Percentiles rank a stretch among this genome's conserved stretches.
Evolutionary conservation across 208 protist genomes (phyloP).

Genomic region (Acanthamoeba sp.): DNA sequence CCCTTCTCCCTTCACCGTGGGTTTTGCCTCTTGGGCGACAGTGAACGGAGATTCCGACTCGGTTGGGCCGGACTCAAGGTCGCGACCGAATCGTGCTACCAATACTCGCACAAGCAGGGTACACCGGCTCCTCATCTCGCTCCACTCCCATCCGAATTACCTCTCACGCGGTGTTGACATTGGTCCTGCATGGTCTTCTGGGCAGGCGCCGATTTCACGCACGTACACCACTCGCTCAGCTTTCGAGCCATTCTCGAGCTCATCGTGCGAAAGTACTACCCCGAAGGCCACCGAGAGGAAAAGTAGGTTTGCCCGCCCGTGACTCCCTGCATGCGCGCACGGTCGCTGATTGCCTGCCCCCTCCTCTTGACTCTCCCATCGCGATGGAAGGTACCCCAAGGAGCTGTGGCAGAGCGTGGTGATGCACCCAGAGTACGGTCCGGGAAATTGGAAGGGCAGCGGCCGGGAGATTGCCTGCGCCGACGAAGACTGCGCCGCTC

Average conservation of each 20-base stretch:
- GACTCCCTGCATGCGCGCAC: background rate
- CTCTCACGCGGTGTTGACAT: too few relatives aligned
- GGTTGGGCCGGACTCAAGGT: constrained; percentile 62
- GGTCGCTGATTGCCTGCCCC: too few relatives aligned
- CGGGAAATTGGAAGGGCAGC: constrained; percentile 10
- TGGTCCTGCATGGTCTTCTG: too few relatives aligned
- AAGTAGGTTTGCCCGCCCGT: too few relatives aligned
- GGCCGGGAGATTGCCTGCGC: background rate
- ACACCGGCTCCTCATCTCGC: background rate
- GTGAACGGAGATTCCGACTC: background rate
- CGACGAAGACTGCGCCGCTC: background rate
- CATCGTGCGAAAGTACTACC: constrained; percentile 61
- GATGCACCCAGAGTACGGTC: constrained; percentile 27
- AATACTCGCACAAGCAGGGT: constrained; percentile 57
- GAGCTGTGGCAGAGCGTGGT: background rate
- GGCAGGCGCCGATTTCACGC: constrained; percentile 8
- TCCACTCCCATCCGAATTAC: too few relatives aligned
- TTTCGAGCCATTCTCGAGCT: constrained; percentile 59
- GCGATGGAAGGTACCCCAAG: background rate
- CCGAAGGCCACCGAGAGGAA: background rate
- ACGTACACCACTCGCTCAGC: constrained; percentile 52
- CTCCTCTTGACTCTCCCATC: too few relatives aligned
- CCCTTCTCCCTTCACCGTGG: background rate
- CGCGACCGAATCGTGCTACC: constrained; percentile 25
- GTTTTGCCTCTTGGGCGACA: background rate